Evolutionary conservation across 257 asterid genomes (phyloP), one percentile per base, ranked within the genome.

Genomic region (Prunella vulgaris): DNA sequence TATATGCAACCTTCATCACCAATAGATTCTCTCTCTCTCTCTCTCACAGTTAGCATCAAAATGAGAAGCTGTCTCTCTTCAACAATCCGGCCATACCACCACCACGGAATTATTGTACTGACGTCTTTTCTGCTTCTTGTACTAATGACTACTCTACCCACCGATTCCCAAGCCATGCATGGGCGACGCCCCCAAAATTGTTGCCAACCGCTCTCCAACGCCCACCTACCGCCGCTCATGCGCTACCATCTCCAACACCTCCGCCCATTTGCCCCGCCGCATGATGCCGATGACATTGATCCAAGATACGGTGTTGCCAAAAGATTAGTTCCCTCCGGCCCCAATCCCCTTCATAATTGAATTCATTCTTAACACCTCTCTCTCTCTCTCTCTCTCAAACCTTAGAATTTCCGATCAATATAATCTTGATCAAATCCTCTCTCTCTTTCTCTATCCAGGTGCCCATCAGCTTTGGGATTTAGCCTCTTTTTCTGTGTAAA

Each of bases 321-420:
- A 74, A 76, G 97, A 82, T 63, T 88, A 68, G 96, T 91, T 33
- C 96, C 97, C 30, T 87, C 97, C 33, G 96, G 97, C 65, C 97
- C 97, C 17, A 89, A 91, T 73, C 97, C 96, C 20, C 90, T 91
- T n/a, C 97, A 91, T 22, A 91, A 88, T 68, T 92, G 77, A 86
- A 73, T 76, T 44, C 38, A 13, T 24, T 37, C 56, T 28, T 10
- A 14, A 42, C 46, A 30, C 28, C 14, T 3, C 17, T n/a, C 0
- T 15, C 21, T 46, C 0, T 20, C 32, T 7, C 2, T 6, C 1
- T 10, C 27, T n/a, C n/a, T n/a, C n/a, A n/a, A n/a, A n/a, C n/a
- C n/a, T n/a, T n/a, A n/a, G n/a, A n/a, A n/a, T n/a, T n/a, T n/a
- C n/a, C n/a, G n/a, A n/a, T n/a, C n/a, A n/a, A n/a, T n/a, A n/a